Evolutionary conservation across 2,329 filamentous ascomycete genomes (phyloP).

Genomic region (Pleurostoma richardsiae): DNA sequence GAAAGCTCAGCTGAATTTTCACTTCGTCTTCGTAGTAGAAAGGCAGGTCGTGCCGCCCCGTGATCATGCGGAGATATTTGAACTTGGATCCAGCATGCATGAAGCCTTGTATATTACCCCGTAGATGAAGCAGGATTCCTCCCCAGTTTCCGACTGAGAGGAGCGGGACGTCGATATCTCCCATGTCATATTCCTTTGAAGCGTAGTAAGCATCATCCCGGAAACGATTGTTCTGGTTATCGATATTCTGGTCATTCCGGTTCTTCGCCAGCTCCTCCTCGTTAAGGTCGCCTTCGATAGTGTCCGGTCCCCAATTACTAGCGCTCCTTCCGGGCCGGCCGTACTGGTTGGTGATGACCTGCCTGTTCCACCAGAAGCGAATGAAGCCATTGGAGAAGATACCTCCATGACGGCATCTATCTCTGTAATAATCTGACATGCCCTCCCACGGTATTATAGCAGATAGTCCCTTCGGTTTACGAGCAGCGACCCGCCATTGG

Average conservation of each 20-base stretch:
- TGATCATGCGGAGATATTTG: conserved; percentile 62
- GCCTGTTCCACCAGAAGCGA: conserved; percentile 56
- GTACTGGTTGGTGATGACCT: conserved; percentile 60
- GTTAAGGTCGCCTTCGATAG: conserved; percentile 49
- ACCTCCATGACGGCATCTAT: conserved; percentile 49
- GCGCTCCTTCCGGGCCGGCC: conserved; percentile 43
- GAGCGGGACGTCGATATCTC: conserved; percentile 57
- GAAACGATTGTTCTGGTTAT: conserved; percentile 37
- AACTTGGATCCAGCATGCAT: conserved; percentile 53
- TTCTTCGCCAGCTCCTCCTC: conserved; percentile 41
- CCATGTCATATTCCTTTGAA: conserved; percentile 54
- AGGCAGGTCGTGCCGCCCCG: conserved; percentile 60
- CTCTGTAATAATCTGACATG: conserved; percentile 39
- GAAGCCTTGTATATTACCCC: conserved; percentile 60
- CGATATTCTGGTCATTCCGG: conserved; percentile 31
- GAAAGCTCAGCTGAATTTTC: conserved; percentile 56
- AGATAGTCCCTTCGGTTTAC: conserved; percentile 28
- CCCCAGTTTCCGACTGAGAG: conserved; percentile 62
- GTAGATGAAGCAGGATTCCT: conserved; percentile 58
- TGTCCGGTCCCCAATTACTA: conserved; percentile 47
- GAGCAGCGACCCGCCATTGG: conserved; percentile 34
- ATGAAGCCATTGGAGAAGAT: conserved; percentile 51
- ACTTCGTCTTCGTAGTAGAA: conserved; percentile 64
- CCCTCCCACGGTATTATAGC: conserved; percentile 38
- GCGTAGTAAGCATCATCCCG: conserved; percentile 56